These are phyloP conservation scores for Melampsora larici-populina DNA, from an alignment of 1,284 basidiomycete species.

Conservation along the genomic window DNA sequence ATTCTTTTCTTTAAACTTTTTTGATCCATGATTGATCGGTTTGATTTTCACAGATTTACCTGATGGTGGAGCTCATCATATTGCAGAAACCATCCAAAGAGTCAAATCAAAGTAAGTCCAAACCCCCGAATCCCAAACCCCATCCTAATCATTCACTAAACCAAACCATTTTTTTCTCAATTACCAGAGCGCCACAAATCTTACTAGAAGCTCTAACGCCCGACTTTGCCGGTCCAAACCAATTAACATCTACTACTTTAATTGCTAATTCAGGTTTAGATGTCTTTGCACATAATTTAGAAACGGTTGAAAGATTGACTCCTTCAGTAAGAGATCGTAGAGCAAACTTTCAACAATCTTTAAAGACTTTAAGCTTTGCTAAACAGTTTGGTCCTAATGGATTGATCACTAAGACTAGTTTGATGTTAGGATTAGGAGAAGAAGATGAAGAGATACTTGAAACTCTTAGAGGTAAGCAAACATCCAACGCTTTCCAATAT, in stretches of 20 bases:
- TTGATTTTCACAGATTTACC: constrained; percentile 65
- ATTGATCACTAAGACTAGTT: constrained; percentile 91
- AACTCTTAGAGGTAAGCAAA: constrained; percentile 69
- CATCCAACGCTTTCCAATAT: neutral
- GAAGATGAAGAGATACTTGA: constrained; percentile 75
- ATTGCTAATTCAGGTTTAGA: constrained; percentile 91
- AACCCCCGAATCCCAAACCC: neutral
- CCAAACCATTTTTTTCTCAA: neutral
- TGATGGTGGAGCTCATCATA: constrained; percentile 89
- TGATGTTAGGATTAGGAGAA: constrained; percentile 98
- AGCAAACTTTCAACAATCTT: constrained; percentile 84
- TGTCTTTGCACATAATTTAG: constrained; percentile 97
- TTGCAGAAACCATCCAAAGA: constrained; percentile 87
- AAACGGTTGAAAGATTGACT: constrained; percentile 88
- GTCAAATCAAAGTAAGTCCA: constrained; percentile 82
- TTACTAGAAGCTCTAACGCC: constrained; percentile 95
- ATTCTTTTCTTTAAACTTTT: neutral
- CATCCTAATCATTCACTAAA: neutral
- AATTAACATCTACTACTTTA: constrained; percentile 64
- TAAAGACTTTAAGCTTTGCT: constrained; percentile 72
- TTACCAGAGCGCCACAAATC: constrained; percentile 77
- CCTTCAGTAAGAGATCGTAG: constrained; percentile 92
- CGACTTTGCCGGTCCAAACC: constrained; percentile 79
- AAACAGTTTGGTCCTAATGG: constrained; percentile 70
- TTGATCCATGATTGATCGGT: neutral